These are phyloP conservation scores for Yamadazyma tumulicola DNA, from an alignment of 805 yeast genomes.

Conservation along the genomic window DNA sequence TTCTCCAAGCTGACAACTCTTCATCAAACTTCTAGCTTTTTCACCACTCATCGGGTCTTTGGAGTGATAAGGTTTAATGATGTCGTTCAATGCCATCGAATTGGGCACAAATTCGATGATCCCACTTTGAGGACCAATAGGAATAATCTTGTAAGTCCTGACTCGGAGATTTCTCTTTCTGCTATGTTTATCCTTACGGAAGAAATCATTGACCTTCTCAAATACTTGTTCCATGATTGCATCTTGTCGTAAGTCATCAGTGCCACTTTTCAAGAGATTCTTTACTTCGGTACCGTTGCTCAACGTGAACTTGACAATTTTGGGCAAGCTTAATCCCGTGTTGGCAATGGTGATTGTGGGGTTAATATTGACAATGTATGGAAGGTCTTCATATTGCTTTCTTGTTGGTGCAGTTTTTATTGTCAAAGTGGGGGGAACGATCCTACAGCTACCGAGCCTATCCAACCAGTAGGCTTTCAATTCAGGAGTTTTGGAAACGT, in stretches of 20 bases:
- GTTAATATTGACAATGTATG: constrained; percentile 46
- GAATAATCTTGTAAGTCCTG: constrained; percentile 85
- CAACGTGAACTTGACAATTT: constrained; percentile 55
- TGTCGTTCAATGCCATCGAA: constrained; percentile 67
- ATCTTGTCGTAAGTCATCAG: constrained; percentile 93
- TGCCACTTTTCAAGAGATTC: constrained; percentile 75
- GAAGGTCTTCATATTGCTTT: constrained; percentile 41
- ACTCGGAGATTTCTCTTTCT: constrained; percentile 56
- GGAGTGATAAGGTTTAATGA: constrained; percentile 62
- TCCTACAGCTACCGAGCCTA: constrained; percentile 1
- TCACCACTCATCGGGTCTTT: constrained; percentile 42
- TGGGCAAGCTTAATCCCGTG: constrained; percentile 86
- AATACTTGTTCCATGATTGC: constrained; percentile 98
- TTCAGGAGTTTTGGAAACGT: constrained; percentile 29
- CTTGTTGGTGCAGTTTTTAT: constrained; percentile 24
- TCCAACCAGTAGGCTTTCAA: constrained; percentile 1
- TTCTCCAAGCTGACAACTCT: constrained; percentile 47
- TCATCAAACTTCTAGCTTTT: constrained; percentile 68
- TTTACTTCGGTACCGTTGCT: constrained; percentile 58
- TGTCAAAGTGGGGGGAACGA: constrained; percentile 6
- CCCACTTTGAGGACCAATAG: constrained; percentile 85
- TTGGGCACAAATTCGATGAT: constrained; percentile 84
- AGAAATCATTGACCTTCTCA: constrained; percentile 71
- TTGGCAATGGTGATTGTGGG: constrained; percentile 57
- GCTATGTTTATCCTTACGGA: constrained; percentile 54